Base-by-base conservation (phyloP, 495 filamentous ascomycete species). In the Cercophora scortea region DNA sequence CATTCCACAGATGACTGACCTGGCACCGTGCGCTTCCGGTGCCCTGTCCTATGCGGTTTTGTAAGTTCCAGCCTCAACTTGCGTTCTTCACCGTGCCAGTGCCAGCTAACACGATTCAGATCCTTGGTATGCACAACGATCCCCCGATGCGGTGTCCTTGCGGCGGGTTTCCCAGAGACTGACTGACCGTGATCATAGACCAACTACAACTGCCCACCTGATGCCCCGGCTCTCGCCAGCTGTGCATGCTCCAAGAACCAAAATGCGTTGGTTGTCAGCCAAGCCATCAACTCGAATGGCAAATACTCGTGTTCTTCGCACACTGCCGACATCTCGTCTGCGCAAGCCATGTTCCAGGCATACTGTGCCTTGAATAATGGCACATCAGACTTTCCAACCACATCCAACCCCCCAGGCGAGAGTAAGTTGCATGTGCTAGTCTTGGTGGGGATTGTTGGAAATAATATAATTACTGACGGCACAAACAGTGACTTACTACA, bases 241-340 rank as follows among this genome's bases (percentile, higher is more conserved):
- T 79, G 77, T 42, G 75, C 63, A 16, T 79, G 77, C 54, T 33
- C 49, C 17, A 78, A 78, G 56, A 71, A 75, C 50, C 66, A 73
- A 16, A 75, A 75, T 41, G 72, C 70, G 18, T 48, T 64, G 10
- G 45, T 54, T 11, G 63, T 67, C 43, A 75, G 64, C 54, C 58
- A 63, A 32, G 17, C 41, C 16, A 75, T 78, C 56, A 69, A 64
- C 55, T 64, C 64, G 0, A 65, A 65, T 1, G 74, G 71, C 36
- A 71, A 67, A 57, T 64, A 52, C 1, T 61, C 58, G 1, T 78
- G 74, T 51, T 65, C 66, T 4, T 53, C 60, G 3, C 65, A 71
- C 43, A 63, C 62, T 1, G 67, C 56, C 32, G 76, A 78, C 52
- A 59, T 75, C 35, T 58, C 64, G 3, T 76, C 71, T 12, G 76